Percentiles rank a stretch among this genome's conserved stretches.
phyloP scores from a whole-genome alignment of 345 rosid genomes.

The Cardamine occulta region DNA sequence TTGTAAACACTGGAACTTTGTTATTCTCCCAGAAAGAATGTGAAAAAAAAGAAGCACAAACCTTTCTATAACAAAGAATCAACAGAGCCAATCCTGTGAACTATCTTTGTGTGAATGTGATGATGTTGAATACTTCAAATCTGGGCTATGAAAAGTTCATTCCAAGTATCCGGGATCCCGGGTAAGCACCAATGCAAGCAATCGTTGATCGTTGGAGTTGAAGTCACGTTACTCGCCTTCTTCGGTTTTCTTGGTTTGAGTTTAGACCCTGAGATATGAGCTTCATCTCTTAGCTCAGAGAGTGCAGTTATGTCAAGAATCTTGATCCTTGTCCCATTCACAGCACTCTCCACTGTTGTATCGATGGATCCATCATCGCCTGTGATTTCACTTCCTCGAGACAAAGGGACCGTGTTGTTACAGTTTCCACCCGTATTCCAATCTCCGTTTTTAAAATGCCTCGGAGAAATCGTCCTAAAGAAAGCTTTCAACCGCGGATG shows the following conservation, averaged over 20 bases:
- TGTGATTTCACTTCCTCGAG: conserved; percentile 52
- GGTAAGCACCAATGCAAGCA: conserved; percentile 99
- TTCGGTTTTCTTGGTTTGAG: conserved; percentile 48
- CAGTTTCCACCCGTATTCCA: conserved; percentile 88
- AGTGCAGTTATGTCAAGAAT: conserved; percentile 73
- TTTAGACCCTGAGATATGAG: conserved; percentile 56
- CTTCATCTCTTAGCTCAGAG: conserved; percentile 75
- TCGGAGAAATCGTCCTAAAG: conserved; percentile 75
- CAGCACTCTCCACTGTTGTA: conserved; percentile 56
- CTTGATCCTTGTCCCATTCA: conserved; percentile 63
- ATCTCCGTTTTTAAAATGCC: conserved; percentile 74
- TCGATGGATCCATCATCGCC: conserved; percentile 58
- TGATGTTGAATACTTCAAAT: conserved; percentile 38
- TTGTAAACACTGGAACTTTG: conserved; percentile 1
- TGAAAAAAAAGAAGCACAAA: neutral
- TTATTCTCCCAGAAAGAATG: conserved; percentile 30
- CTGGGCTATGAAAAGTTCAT: conserved; percentile 67
- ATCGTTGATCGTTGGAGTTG: conserved; percentile 51
- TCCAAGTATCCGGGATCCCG: conserved; percentile 87
- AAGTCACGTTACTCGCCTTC: conserved; percentile 51
- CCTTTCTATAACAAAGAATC: conserved; percentile 37
- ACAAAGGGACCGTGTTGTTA: conserved; percentile 62
- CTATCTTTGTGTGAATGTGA: neutral
- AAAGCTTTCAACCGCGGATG: conserved; percentile 63
- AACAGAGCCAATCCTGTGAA: conserved; percentile 19